These are phyloP conservation scores for Fusarium abutilonis DNA, from an alignment of 2,329 filamentous ascomycete genomes.

Conservation along the genomic window DNA sequence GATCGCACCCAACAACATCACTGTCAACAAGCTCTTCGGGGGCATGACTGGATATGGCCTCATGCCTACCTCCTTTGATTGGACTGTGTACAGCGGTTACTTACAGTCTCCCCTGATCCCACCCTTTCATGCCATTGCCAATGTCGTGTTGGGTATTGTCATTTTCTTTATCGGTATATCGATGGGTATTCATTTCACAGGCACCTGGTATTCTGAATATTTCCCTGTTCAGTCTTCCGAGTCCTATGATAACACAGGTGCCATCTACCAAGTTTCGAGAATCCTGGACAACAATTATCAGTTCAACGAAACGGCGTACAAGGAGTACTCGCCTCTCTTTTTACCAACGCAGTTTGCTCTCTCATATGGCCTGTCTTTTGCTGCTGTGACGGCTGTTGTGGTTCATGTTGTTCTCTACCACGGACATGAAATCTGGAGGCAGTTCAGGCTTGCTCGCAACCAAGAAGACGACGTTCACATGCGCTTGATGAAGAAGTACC, in stretches of 20 bases:
- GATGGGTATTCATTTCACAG: slow-evolving; percentile 67
- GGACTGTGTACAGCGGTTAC: slow-evolving; percentile 60
- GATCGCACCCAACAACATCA: slow-evolving; percentile 67
- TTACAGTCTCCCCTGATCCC: slow-evolving; percentile 62
- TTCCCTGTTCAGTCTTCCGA: slow-evolving; percentile 69
- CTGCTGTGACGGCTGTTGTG: slow-evolving; percentile 70
- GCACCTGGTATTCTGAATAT: slow-evolving; percentile 66
- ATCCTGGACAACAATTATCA: slow-evolving; percentile 65
- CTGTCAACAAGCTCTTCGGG: slow-evolving; percentile 72
- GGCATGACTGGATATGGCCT: slow-evolving; percentile 67
- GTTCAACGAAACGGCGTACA: slow-evolving; percentile 70
- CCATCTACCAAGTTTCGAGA: slow-evolving; percentile 66
- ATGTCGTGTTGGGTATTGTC: slow-evolving; percentile 62
- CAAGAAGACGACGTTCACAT: slow-evolving; percentile 69
- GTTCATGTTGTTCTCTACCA: slow-evolving; percentile 67
- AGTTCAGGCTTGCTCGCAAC: slow-evolving; percentile 63
- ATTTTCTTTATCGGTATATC: slow-evolving; percentile 67
- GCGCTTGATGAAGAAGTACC: slow-evolving; percentile 70
- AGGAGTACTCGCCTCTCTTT: slow-evolving; percentile 72
- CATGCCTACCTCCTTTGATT: slow-evolving; percentile 69
- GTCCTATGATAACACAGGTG: slow-evolving; percentile 72
- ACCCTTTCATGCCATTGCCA: slow-evolving; percentile 65
- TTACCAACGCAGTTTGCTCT: slow-evolving; percentile 70
- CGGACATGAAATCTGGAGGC: slow-evolving; percentile 63
- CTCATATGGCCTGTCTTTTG: slow-evolving; percentile 72